A percentile compares a stretch with the other conserved stretches of the same genome.
phyloP scores from a whole-genome alignment of 164 flowering plant species.

The Litsea cubeba region DNA sequence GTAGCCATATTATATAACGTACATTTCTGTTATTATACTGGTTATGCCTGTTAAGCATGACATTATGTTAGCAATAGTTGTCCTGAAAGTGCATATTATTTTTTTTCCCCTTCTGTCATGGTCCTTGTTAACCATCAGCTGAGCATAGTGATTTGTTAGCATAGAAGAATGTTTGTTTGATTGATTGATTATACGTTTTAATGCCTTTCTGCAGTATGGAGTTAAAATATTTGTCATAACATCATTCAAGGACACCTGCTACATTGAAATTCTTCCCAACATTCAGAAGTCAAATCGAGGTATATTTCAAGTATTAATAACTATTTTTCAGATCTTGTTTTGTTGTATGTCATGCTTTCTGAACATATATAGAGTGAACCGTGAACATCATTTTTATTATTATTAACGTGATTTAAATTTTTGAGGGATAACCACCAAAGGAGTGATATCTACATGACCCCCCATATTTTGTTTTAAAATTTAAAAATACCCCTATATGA shows the following conservation, averaged over 20 bases:
- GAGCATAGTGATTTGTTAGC: not conserved
- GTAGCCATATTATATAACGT: no score
- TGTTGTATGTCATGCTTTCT: not conserved
- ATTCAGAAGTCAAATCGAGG: conserved; percentile 48
- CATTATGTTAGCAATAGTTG: not conserved
- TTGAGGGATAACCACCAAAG: no score
- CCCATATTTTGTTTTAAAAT: no score
- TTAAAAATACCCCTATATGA: no score
- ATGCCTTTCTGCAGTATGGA: conserved; percentile 44
- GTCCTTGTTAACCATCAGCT: not conserved
- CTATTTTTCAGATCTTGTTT: not conserved
- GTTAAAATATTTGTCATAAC: conserved; percentile 53
- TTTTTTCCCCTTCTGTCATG: not conserved
- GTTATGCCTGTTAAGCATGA: no score
- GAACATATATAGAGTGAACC: not conserved
- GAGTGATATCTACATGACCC: no score
- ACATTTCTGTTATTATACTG: no score
- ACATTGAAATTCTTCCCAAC: conserved; percentile 56
- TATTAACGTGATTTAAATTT: not conserved
- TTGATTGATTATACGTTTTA: not conserved
- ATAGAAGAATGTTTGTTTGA: not conserved
- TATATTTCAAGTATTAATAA: conserved; percentile 11
- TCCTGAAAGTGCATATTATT: not conserved
- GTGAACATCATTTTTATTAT: not conserved
- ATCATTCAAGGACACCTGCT: conserved; percentile 65